Evolutionary conservation across 441 rosid species (phyloP), one percentile per base, ranked within the genome.

Genomic region (Sinapis alba): DNA sequence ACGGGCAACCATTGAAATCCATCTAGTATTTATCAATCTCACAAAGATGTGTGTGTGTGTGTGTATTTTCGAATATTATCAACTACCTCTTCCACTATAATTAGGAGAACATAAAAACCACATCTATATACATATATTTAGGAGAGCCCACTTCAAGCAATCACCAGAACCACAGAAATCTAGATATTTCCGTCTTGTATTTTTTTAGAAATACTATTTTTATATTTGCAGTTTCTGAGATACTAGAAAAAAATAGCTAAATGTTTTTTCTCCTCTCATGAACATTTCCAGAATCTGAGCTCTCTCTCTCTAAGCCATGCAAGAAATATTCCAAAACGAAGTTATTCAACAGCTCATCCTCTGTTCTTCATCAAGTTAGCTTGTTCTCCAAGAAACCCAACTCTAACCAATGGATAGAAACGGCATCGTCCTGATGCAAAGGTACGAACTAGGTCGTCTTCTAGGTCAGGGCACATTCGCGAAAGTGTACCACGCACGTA

Each of bases 391-490:
- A 70, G 27, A 57, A 57, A 70, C 21, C 6, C 1, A 3, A 36
- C 5, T 21, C 50, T 1, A 20, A 20, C 19, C 58, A 7, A 89
- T 88, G 98, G 96, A 93, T 79, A 86, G 86, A 85, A 85, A 75
- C 51, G 86, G 88, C 50, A 64, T 69, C 19, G 73, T 82, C 4
- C 68, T 91, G 76, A 86, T 93, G 98, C 77, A 81, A 0, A 84
- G 69, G 76, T 91, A 83, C n/a, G 98, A 93, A 82, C 28, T 89
- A 0, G 96, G 97, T 6, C 77, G 89, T 43, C 43, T 91, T 63
- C 88, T 91, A 21, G 97, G 98, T 6, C 84, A 86, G 72, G 97
- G 98, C 27, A 93, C 92, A n/a, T 93, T 91, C 7, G 97, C 97
- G 11, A 93, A 93, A 82, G 97, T 93, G 26, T 91, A 91, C 82